Base-by-base conservation (phyloP, 2,329 filamentous ascomycete species). In the Colletotrichum agaves region DNA sequence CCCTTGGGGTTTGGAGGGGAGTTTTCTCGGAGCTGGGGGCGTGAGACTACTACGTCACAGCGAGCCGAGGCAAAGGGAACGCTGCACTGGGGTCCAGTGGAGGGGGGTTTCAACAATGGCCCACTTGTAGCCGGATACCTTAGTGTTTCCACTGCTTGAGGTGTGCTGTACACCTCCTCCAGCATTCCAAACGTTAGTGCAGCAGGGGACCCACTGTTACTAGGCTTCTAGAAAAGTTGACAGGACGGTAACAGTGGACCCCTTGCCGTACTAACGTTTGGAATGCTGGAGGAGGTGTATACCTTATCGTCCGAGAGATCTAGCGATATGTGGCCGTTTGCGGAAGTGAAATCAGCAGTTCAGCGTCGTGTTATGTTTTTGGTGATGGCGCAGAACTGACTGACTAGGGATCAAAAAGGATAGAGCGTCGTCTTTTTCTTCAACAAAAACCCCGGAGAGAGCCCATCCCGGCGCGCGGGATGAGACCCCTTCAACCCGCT, bases 41-140 rank as follows among this genome's bases (percentile, higher is more conserved):
- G 5, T 27, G 23, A 27, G 23, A 6, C 23, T 23, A 23, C 63
- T 67, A 67, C 64, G 64, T 67, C 64, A 67, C 60, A 53, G 31
- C 37, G 60, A 67, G 64, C 64, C 64, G 63, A 61, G 64, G 64
- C 64, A 61, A 44, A n/a, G 33, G n/a, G 11, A n/a, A 50, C 21
- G 21, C 27, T 31, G 21, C 0, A 7, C 27, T 7, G 5, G 27
- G n/a, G n/a, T n/a, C n/a, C n/a, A n/a, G n/a, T n/a, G n/a, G n/a
- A n/a, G n/a, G n/a, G n/a, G 5, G 27, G 27, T 1, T 27, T 27
- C 1, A 19, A 23, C 3, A 5, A 15, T 27, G 46, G 46, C 27
- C 46, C 46, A 31, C 46, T 31, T 13, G 21, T 7, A 31, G 21
- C 15, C 7, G 6, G 23, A 41, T 27, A n/a, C n/a, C n/a, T n/a